Conservation (phyloP, 345 rosid genomes). For the Aethionema arabicum region DNA sequence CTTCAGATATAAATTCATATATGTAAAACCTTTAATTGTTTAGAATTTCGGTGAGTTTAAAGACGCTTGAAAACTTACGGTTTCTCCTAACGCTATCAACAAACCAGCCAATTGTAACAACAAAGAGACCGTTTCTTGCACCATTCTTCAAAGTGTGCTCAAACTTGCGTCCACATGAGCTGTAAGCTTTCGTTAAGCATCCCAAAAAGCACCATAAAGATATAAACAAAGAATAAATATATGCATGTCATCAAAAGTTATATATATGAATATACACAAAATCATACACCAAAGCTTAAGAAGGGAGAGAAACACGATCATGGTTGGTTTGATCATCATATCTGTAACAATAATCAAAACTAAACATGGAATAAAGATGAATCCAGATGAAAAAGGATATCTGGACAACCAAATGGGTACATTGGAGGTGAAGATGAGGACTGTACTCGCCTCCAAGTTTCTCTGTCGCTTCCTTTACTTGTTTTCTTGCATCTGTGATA, state of each 20-base stretch:
- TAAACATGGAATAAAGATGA: neutral
- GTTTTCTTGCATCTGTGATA: slow-evolving; percentile 78
- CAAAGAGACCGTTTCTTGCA: slow-evolving; percentile 65
- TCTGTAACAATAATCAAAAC: slow-evolving; percentile 4
- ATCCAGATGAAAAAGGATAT: slow-evolving; percentile 58
- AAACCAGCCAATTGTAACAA: slow-evolving; percentile 92
- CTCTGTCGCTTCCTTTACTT: slow-evolving; percentile 92
- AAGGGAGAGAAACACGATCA: neutral
- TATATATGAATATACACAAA: neutral
- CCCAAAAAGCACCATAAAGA: slow-evolving; percentile 20
- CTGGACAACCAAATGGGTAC: slow-evolving; percentile 96
- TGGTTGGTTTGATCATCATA: neutral
- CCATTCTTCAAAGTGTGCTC: slow-evolving; percentile 94
- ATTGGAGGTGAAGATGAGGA: slow-evolving; percentile 72
- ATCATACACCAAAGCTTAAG: neutral
- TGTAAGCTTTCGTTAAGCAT: slow-evolving; percentile 63
- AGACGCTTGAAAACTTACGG: slow-evolving; percentile 41
- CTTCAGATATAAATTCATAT: slow-evolving; percentile 20
- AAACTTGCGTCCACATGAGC: slow-evolving; percentile 81
- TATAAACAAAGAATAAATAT: neutral
- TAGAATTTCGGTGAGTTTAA: neutral
- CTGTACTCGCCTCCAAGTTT: slow-evolving; percentile 89
- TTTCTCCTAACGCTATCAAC: slow-evolving; percentile 88
- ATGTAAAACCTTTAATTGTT: neutral
- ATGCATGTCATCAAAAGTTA: no score